Conservation (phyloP, 1,284 basidiomycete species). For the Golubevia pallescens region DNA sequence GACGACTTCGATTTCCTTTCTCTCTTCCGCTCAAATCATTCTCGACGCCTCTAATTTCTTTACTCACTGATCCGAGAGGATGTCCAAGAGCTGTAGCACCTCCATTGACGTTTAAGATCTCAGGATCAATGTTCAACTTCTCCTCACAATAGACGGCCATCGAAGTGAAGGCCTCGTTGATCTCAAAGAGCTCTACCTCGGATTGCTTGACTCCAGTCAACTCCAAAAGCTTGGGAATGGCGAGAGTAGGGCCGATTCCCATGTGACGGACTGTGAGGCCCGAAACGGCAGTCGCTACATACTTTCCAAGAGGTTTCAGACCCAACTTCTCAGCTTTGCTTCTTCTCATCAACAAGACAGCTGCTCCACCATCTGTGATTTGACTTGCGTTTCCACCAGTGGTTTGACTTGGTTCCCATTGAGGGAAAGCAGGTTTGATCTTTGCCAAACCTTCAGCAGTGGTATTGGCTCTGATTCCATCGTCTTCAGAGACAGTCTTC, state of each 20-base stretch:
- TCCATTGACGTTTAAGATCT: conserved; percentile 66
- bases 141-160: conserved; percentile 83
- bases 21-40: too few relatives aligned
- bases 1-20: not conserved
- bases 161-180: conserved; percentile 91
- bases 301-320: conserved; percentile 76
- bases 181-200: conserved; percentile 83
- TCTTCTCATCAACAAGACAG: conserved; percentile 84
- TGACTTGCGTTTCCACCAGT: conserved; percentile 86
- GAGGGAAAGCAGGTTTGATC: conserved; percentile 81
- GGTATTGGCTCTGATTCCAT: conserved; percentile 80
- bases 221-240: conserved; percentile 75
- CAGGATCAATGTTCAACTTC: conserved; percentile 74
- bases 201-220: conserved; percentile 72
- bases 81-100: conserved; percentile 49
- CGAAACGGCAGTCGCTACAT: conserved; percentile 76
- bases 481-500: conserved; percentile 75
- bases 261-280: conserved; percentile 68
- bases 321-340: conserved; percentile 80
- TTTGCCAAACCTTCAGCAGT: conserved; percentile 75
- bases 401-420: conserved; percentile 79
- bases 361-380: conserved; percentile 86
- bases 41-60: not conserved
- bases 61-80: conserved; percentile 42
- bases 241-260: conserved; percentile 74